phyloP scores from a whole-genome alignment of 2,329 filamentous ascomycete genomes.

The Colletotrichum sp. region DNA sequence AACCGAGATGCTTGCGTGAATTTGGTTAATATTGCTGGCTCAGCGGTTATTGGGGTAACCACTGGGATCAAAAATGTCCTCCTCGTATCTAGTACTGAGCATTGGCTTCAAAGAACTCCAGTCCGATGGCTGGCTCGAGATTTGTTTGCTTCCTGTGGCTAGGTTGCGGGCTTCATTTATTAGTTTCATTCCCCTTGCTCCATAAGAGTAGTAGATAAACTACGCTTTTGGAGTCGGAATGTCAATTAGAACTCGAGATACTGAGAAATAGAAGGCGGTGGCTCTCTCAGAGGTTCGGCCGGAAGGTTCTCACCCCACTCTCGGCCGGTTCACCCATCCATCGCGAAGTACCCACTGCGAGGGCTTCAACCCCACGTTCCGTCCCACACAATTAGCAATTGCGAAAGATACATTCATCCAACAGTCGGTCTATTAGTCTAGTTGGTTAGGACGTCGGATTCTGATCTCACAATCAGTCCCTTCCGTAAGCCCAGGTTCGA shows the following conservation, averaged over 20 bases:
- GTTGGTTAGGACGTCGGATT: slow-evolving; percentile 10
- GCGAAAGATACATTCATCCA: fast-evolving
- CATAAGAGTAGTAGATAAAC: too few species aligned
- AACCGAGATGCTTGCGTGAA: background rate
- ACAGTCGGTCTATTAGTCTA: background rate
- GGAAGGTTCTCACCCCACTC: background rate
- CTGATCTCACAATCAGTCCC: background rate
- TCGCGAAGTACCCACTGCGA: background rate
- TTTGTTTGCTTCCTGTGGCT: background rate
- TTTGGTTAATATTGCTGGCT: background rate
- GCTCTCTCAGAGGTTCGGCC: background rate
- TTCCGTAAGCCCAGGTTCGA: slow-evolving; percentile 8
- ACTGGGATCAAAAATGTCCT: background rate
- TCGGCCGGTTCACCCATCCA: background rate
- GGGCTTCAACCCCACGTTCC: background rate
- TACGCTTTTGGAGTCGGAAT: background rate
- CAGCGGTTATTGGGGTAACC: background rate
- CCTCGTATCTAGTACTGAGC: background rate
- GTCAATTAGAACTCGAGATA: background rate
- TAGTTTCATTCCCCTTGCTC: background rate
- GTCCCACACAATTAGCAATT: background rate
- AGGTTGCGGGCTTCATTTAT: background rate
- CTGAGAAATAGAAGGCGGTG: background rate
- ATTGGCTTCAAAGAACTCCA: background rate
- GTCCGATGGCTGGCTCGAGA: background rate